Evolutionary conservation across 768 basidiomycete species (phyloP).

Genomic region (Agaricus blazei): DNA sequence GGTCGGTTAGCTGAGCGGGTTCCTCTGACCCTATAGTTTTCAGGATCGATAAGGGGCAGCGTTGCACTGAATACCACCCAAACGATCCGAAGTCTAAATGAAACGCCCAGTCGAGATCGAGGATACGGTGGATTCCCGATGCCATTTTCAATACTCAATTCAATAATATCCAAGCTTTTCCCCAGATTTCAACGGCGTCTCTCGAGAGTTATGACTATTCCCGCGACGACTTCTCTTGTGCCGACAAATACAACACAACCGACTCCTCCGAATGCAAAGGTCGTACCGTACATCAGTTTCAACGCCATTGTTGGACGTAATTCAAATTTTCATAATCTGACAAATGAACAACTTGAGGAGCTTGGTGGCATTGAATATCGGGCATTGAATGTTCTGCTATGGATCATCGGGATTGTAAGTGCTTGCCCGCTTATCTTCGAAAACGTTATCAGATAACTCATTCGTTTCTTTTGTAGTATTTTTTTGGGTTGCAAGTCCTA

Average conservation of each 20-base stretch:
- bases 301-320: conserved; percentile 83
- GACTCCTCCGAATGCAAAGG: conserved; percentile 44
- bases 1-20: neutral
- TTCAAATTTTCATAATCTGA: conserved; percentile 63
- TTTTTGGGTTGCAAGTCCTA: conserved; percentile 63
- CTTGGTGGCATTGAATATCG: conserved; percentile 93
- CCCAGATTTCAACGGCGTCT: conserved; percentile 57
- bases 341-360: conserved; percentile 82
- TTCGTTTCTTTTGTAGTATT: conserved; percentile 53
- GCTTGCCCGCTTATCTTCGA: neutral
- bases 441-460: neutral
- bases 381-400: conserved; percentile 73
- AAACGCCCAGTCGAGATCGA: conserved; percentile 26
- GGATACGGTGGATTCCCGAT: conserved; percentile 75
- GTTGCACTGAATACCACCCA: conserved; percentile 13
- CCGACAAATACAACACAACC: conserved; percentile 34
- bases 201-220: conserved; percentile 71
- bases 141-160: conserved; percentile 50
- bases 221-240: conserved; percentile 57
- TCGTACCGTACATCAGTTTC: conserved; percentile 72
- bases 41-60: conserved; percentile 9
- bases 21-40: neutral
- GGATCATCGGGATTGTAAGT: conserved; percentile 73
- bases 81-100: conserved; percentile 12
- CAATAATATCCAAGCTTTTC: conserved; percentile 50